phyloP scores from a whole-genome alignment of 2,329 filamentous ascomycete species.

The Didymella segeticola region DNA sequence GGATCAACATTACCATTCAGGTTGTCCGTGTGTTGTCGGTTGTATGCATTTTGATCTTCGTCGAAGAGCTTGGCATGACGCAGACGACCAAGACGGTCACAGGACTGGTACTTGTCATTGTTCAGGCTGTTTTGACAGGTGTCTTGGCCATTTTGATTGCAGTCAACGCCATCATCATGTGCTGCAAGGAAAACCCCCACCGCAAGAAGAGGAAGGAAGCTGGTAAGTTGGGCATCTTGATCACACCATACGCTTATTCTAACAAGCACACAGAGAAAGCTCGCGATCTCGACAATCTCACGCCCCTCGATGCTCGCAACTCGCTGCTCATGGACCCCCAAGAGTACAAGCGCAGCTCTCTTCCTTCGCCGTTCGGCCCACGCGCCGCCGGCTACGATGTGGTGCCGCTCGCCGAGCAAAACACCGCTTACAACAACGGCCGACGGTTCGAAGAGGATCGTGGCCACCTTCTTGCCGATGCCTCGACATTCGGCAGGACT shows the following conservation, averaged over 20 bases:
- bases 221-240: constrained; percentile 64
- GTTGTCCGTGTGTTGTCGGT: constrained; percentile 88
- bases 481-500: constrained; percentile 42
- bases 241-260: constrained; percentile 23
- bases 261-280: constrained; percentile 68
- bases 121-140: constrained; percentile 85
- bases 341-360: constrained; percentile 51
- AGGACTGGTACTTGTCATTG: constrained; percentile 89
- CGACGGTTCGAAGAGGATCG: constrained; percentile 36
- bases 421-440: constrained; percentile 36
- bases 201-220: constrained; percentile 86
- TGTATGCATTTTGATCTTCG: constrained; percentile 87
- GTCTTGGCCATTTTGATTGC: constrained; percentile 84
- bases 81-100: constrained; percentile 95
- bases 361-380: constrained; percentile 39
- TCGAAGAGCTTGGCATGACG: constrained; percentile 86
- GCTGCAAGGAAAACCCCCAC: constrained; percentile 88
- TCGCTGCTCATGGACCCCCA: constrained; percentile 76
- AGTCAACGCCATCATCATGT: constrained; percentile 85
- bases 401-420: constrained; percentile 46
- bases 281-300: constrained; percentile 81
- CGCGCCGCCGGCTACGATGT: constrained; percentile 45
- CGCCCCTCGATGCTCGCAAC: constrained; percentile 85
- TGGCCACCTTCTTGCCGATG: constrained; percentile 43
- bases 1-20: constrained; percentile 93